Evolutionary conservation across 345 rosid species (phyloP).

Genomic region (Luvunga scandens): DNA sequence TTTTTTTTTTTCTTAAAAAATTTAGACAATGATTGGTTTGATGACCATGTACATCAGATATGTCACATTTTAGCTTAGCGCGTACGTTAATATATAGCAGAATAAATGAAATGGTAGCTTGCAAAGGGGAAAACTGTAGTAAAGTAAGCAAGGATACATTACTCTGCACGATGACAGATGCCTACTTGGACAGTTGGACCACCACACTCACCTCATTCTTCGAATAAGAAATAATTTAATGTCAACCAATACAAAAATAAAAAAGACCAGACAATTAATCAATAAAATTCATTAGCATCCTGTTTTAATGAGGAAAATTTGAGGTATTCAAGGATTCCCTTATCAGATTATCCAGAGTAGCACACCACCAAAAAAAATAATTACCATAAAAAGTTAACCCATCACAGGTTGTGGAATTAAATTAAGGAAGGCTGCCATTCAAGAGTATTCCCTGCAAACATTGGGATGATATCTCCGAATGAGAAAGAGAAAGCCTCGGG

Average conservation of each 20-base stretch:
- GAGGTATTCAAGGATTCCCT: background rate
- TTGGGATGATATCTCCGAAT: conserved; percentile 77
- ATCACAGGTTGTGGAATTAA: conserved; percentile 7
- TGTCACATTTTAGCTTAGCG: too few relatives aligned
- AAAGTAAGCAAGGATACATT: too few relatives aligned
- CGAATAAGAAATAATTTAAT: background rate
- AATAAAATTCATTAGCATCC: background rate
- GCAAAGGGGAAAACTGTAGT: too few relatives aligned
- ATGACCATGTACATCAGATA: too few relatives aligned
- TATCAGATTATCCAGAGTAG: background rate
- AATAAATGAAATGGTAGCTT: too few relatives aligned
- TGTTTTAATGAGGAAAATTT: background rate
- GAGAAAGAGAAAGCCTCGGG: conserved; percentile 64
- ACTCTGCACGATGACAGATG: too few relatives aligned
- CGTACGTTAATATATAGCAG: too few relatives aligned
- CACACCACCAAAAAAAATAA: background rate
- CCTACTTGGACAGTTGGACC: background rate
- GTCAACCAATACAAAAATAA: background rate
- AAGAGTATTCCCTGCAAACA: conserved; percentile 84
- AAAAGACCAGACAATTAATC: background rate
- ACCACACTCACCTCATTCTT: background rate
- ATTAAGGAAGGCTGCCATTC: conserved; percentile 49
- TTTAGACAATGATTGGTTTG: too few relatives aligned
- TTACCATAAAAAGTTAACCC: background rate
- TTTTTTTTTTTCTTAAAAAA: too few relatives aligned